Evolutionary conservation across 2,329 filamentous ascomycete species (phyloP), one percentile per base, ranked within the genome.

Genomic region (Cladosporium sp.): DNA sequence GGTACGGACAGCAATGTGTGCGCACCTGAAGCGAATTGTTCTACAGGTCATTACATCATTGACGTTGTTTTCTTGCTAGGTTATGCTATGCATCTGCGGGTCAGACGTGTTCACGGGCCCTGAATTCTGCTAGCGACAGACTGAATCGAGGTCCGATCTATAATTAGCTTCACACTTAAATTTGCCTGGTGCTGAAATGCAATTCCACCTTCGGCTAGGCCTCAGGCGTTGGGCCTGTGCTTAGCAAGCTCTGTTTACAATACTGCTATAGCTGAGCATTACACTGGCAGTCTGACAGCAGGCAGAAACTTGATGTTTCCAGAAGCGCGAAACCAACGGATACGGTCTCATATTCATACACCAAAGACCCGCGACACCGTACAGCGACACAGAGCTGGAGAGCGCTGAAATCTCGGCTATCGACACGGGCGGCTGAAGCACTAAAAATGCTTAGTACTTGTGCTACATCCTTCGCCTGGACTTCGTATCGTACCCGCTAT

Each of bases 401-500:
- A 37, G 47, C 34, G 47, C 37, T 50, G 47, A 50, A 20, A 37
- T 20, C 19, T 50, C 47, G 47, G 13, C 47, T 50, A 50, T 22
- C 19, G 19, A 25, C 28, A 37, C 45, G 28, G 47, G 12, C 22
- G 17, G 20, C 20, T 36, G n/a, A 19, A 34, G 47, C 47, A 35
- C 47, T 50, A 50, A 37, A 50, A 32, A 13, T 17, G 12, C 17
- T 50, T 50, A 37, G 47, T 17, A 37, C 22, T 32, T 50, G 47
- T 50, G 47, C 47, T 50, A 50, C 47, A 17, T 50, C 47, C 47
- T 36, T 37, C 47, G 47, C 12, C 20, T 50, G 34, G 32, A 37
- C 47, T 50, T 50, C 47, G 47, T 50, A 50, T 50, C 25, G 19
- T 50, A 24, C 34, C 47, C 24, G 15, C 47, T 37, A 25, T 37